Evolutionary conservation across 208 protist genomes (phyloP), one percentile per base, ranked within the genome.

Genomic region (Tritrichomonas foetus): DNA sequence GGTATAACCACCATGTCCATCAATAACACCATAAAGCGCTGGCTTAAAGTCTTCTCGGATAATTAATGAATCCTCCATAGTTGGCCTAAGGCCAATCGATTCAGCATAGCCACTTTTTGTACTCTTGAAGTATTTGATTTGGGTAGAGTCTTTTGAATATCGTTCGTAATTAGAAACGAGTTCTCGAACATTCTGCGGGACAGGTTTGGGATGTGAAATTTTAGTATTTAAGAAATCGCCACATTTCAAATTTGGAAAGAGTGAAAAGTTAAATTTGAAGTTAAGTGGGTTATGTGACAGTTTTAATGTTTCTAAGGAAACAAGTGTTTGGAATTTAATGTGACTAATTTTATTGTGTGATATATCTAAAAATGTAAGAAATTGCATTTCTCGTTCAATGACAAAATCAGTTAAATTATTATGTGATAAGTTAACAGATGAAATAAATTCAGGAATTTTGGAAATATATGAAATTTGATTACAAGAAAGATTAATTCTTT

Each of bases 11-110:
- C n/a, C 74, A 44, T 82, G 74, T 9, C 74, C 74, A 50, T 82
- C 74, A 53, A 82, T 36, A 82, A 82, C 74, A n/a, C 74, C 74
- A 30, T 82, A 82, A 53, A 82, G n/a, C 20, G 74, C 33, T 22
- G 74, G 74, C 1, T 20, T 30, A 30, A 41, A 41, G 2, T 50
- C 74, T 16, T 1, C 30, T 11, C 74, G 3, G 16, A 82, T 82
- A 44, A 82, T 82, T 2, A 82, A 44, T 22, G 74, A 25, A 50
- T 82, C 74, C 25, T 82, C 74, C 74, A 82, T 82, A 8, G 8
- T 25, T n/a, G 33, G 33, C 9, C 74, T 3, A n/a, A 44, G n/a
- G 3, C 74, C 74, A 8, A 25, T 47, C 30, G n/a, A 20, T n/a
- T 82, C 74, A 27, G 16, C 22, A 50, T 82, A 82, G 1, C 74